Conservation (phyloP, 1,284 basidiomycete species). For the Rhodofomes roseus region DNA sequence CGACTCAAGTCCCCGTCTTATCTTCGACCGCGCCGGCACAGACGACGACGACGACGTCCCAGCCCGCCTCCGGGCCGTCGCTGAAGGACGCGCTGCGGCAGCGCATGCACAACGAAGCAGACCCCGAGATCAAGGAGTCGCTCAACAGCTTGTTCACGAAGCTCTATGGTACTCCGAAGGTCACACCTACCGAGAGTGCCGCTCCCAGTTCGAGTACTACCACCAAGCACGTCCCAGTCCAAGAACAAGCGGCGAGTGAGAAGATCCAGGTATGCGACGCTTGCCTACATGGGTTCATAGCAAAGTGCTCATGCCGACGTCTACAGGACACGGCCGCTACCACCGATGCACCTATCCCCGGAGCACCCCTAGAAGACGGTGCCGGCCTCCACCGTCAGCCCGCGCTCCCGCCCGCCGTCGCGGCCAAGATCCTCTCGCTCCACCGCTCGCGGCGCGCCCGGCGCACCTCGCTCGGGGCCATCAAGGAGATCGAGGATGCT, state of each 20-base stretch:
- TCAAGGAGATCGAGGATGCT: constrained; percentile 24
- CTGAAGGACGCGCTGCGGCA: background rate
- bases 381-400: constrained; percentile 18
- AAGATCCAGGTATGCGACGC: no score
- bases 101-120: constrained; percentile 1
- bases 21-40: background rate
- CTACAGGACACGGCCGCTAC: background rate
- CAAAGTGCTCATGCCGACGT: background rate
- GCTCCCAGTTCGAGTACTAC: no score
- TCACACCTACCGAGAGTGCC: background rate
- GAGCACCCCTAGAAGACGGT: constrained; percentile 1
- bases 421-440: constrained; percentile 17
- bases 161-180: background rate
- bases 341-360: background rate
- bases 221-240: no score
- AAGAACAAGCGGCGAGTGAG: no score
- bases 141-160: constrained; percentile 8
- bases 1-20: background rate
- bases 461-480: constrained; percentile 20
- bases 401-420: constrained; percentile 17
- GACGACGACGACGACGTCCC: background rate
- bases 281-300: background rate
- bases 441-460: constrained; percentile 19
- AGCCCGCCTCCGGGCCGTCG: background rate
- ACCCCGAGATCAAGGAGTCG: constrained; percentile 8